These are phyloP conservation scores for Eucalyptus camaldulensis DNA, from an alignment of 345 rosid genomes.

Conservation along the genomic window DNA sequence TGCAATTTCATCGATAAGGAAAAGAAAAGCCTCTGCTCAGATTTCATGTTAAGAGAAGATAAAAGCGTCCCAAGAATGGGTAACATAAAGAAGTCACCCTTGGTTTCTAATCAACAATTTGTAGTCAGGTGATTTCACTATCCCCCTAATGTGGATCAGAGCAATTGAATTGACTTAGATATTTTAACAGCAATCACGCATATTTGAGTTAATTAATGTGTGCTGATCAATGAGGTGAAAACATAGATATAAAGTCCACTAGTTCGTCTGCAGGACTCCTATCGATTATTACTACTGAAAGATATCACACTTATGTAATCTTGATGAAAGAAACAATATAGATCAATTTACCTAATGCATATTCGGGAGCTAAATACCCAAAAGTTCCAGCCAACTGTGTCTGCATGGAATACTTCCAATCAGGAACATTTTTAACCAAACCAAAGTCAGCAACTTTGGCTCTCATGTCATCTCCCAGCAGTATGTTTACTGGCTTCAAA, in stretches of 20 bases:
- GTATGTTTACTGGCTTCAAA: constrained; percentile 79
- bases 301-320: not conserved
- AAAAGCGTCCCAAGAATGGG: not conserved
- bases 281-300: not conserved
- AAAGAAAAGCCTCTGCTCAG: not conserved
- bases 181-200: not conserved
- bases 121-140: not conserved
- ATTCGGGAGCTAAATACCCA: constrained; percentile 94
- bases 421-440: constrained; percentile 77
- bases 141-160: not conserved
- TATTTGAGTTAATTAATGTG: not conserved
- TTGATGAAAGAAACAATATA: not conserved
- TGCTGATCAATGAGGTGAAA: not conserved
- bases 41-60: not conserved
- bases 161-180: not conserved
- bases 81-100: not conserved
- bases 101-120: not conserved
- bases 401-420: constrained; percentile 70
- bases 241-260: not conserved
- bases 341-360: constrained; percentile 48
- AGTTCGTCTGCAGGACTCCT: not conserved
- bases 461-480: constrained; percentile 90
- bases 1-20: not conserved
- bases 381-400: constrained; percentile 90
- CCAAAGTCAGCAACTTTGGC: constrained; percentile 96